Percentiles rank a stretch among this genome's conserved stretches.
phyloP scores from a whole-genome alignment of 805 yeast genomes.

The Candida piceae region DNA sequence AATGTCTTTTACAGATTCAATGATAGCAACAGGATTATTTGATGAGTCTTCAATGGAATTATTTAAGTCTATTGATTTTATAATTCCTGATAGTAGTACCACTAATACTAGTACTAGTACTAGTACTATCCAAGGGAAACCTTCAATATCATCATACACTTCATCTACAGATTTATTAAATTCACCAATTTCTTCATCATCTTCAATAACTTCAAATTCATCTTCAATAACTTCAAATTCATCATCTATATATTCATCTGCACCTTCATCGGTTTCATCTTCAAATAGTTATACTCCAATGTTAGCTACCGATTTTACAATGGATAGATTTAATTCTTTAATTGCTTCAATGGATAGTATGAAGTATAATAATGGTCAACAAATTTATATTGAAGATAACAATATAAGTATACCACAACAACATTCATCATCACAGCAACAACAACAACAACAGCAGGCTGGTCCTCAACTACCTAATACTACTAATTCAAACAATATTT shows the following conservation, averaged over 20 bases:
- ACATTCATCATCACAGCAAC: neutral
- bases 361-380: too few relatives aligned
- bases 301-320: too few relatives aligned
- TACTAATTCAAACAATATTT: neutral
- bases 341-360: too few relatives aligned
- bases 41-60: neutral
- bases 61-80: neutral
- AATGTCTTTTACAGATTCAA: neutral
- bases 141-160: neutral
- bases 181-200: conserved; percentile 18
- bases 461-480: neutral
- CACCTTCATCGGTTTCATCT: neutral
- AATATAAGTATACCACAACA: too few relatives aligned
- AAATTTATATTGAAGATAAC: too few relatives aligned
- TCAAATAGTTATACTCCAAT: too few relatives aligned
- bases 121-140: neutral
- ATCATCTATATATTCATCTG: neutral
- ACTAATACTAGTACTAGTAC: neutral
- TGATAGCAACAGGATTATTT: neutral
- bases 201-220: conserved; percentile 16
- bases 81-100: neutral
- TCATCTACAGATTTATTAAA: conserved; percentile 4
- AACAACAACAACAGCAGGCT: conserved; percentile 1
- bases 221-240: conserved; percentile 1
- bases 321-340: too few relatives aligned